Conservation (phyloP, 148 eudicot genomes). For the Simmondsia chinensis region DNA sequence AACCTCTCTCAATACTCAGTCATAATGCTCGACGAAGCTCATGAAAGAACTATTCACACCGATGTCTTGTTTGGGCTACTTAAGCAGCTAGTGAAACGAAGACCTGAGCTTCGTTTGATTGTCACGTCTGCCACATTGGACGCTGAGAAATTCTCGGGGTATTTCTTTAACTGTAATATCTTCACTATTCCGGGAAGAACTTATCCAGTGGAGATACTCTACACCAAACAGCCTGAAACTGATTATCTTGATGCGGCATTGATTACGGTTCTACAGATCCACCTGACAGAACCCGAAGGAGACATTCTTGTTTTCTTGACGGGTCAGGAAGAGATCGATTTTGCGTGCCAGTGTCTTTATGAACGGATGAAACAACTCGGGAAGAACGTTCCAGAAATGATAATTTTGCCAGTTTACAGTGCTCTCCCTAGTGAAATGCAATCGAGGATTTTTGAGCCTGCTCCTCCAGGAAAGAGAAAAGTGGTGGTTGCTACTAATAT, state of each 20-base stretch:
- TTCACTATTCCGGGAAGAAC: constrained; percentile 94
- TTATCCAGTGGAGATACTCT: constrained; percentile 69
- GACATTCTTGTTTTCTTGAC: constrained; percentile 84
- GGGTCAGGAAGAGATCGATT: constrained; percentile 94
- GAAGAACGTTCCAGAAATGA: constrained; percentile 74
- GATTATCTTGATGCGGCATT: constrained; percentile 80
- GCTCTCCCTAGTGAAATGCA: constrained; percentile 98
- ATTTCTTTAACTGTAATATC: constrained; percentile 72
- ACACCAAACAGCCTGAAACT: constrained; percentile 78
- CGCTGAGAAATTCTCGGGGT: constrained; percentile 87
- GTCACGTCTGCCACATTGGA: constrained; percentile 94
- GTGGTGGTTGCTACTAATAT: constrained; percentile 96
- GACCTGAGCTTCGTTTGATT: constrained; percentile 80
- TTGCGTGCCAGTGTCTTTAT: constrained; percentile 75
- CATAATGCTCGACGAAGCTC: constrained; percentile 98
- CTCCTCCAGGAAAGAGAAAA: constrained; percentile 89
- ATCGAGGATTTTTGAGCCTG: constrained; percentile 88
- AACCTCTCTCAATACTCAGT: constrained; percentile 76
- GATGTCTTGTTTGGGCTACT: constrained; percentile 86
- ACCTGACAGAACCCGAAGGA: constrained; percentile 89
- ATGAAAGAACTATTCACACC: constrained; percentile 89
- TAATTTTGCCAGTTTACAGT: constrained; percentile 89
- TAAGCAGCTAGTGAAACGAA: constrained; percentile 56
- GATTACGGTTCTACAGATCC: constrained; percentile 83
- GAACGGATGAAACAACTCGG: constrained; percentile 92